Conservation (phyloP, 345 rosid species). For the Boechera stricta region DNA sequence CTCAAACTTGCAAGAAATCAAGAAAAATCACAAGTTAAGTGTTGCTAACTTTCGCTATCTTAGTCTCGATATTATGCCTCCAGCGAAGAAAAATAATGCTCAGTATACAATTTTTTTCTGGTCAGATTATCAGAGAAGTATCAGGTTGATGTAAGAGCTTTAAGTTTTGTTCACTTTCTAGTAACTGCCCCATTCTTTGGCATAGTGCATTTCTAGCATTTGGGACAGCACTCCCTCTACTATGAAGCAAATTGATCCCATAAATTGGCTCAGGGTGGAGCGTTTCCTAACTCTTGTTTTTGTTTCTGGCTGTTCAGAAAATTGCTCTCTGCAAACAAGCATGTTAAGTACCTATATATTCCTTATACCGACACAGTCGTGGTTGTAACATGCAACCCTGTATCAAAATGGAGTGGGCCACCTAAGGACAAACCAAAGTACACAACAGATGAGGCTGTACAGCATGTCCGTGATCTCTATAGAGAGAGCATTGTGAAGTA, state of each 20-base stretch:
- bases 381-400: constrained; percentile 92
- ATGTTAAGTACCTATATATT: constrained; percentile 86
- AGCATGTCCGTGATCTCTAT: constrained; percentile 73
- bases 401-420: constrained; percentile 85
- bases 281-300: constrained; percentile 11
- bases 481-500: constrained; percentile 71
- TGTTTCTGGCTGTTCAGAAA: constrained; percentile 63
- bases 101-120: constrained; percentile 9
- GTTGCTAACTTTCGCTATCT: constrained; percentile 13
- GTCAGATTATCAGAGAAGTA: constrained; percentile 2
- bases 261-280: constrained; percentile 21
- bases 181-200: constrained; percentile 6
- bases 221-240: background rate
- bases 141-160: constrained; percentile 21
- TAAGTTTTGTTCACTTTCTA: constrained; percentile 1
- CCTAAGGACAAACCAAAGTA: constrained; percentile 84
- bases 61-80: background rate
- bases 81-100: background rate
- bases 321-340: constrained; percentile 83
- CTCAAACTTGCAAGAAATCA: constrained; percentile 75
- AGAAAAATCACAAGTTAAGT: constrained; percentile 87
- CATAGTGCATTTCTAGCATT: constrained; percentile 14
- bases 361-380: constrained; percentile 88
- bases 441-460: constrained; percentile 71
- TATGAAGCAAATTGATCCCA: constrained; percentile 6